Evolutionary conservation across 331 rosid genomes (phyloP).

Genomic region (Erythrophleum ivorense): DNA sequence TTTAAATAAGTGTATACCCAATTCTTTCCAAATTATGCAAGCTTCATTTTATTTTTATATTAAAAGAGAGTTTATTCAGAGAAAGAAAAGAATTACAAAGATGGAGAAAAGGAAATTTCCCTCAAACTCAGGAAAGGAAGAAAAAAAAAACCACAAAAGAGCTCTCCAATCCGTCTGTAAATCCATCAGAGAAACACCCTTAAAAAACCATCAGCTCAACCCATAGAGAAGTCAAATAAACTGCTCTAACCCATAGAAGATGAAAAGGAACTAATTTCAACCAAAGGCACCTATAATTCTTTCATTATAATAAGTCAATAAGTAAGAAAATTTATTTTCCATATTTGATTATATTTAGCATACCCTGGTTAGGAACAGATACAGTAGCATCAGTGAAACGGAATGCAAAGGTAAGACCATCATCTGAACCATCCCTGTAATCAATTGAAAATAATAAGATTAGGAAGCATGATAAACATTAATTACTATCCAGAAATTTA

Average conservation of each 20-base stretch:
- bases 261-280: neutral
- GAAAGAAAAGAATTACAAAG: neutral
- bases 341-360: constrained; percentile 31
- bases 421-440: constrained; percentile 85
- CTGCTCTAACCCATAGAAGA: neutral
- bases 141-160: neutral
- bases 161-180: neutral
- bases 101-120: neutral
- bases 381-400: constrained; percentile 94
- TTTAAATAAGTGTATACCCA: no score
- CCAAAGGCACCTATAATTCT: constrained; percentile 15
- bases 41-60: neutral
- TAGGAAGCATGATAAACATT: neutral
- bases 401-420: constrained; percentile 96
- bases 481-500: constrained; percentile 17
- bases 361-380: constrained; percentile 93
- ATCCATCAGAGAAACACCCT: neutral
- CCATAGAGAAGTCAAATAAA: neutral
- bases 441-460: constrained; percentile 33
- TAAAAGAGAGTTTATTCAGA: neutral
- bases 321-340: constrained; percentile 5
- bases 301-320: neutral
- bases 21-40: neutral
- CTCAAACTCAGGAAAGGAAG: neutral
- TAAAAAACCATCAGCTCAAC: neutral